Conservation (phyloP, 164 flowering plant genomes). For the Sextonia rubra region DNA sequence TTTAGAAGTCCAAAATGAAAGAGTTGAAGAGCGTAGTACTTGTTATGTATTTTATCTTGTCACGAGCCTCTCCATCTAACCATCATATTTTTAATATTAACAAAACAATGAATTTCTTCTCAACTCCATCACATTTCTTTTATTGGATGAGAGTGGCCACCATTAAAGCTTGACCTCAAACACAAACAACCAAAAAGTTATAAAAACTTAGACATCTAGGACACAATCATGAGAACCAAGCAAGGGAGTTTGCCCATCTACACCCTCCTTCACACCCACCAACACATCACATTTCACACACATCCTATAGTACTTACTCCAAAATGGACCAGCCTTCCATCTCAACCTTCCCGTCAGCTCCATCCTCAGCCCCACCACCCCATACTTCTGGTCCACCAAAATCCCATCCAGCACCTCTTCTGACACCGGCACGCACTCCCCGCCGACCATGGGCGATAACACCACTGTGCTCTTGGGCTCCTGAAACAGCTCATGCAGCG, state of each 20-base stretch:
- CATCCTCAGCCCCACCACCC: constrained; percentile 57
- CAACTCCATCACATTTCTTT: neutral
- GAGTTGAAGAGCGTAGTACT: too few species aligned
- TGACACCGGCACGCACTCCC: constrained; percentile 44
- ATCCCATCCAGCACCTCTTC: constrained; percentile 52
- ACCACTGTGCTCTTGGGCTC: constrained; percentile 46
- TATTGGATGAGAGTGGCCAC: neutral
- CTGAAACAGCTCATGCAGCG: constrained; percentile 56
- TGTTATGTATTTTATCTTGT: too few species aligned
- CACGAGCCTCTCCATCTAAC: too few species aligned
- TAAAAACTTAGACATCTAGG: constrained; percentile 32
- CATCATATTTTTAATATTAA: too few species aligned
- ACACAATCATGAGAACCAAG: constrained; percentile 56
- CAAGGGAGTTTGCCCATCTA: constrained; percentile 56
- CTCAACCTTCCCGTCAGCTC: constrained; percentile 59
- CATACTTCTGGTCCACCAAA: constrained; percentile 49
- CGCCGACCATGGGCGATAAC: constrained; percentile 58
- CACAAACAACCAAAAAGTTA: too few species aligned
- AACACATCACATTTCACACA: constrained; percentile 63
- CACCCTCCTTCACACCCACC: constrained; percentile 56
- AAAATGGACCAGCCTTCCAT: constrained; percentile 58
- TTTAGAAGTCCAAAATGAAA: too few species aligned
- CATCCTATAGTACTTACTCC: constrained; percentile 35
- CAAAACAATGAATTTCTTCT: neutral
- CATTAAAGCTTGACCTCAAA: neutral